These are phyloP conservation scores for Penicillium expansum DNA, from an alignment of 2,329 filamentous ascomycete genomes.

Conservation along the genomic window DNA sequence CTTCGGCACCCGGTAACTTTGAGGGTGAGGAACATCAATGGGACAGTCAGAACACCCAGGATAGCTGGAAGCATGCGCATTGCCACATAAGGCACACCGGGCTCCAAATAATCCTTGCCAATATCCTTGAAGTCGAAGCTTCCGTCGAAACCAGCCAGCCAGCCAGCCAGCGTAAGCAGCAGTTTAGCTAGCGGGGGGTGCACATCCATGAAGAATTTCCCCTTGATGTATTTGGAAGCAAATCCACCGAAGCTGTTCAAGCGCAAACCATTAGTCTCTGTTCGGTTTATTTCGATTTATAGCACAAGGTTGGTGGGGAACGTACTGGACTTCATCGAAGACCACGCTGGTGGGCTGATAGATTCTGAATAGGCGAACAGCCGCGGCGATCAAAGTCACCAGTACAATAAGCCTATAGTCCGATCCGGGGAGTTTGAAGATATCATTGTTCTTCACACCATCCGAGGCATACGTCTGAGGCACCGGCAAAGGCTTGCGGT, in stretches of 20 bases:
- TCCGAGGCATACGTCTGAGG: slow-evolving; percentile 47
- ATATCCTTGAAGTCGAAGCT: slow-evolving; percentile 99
- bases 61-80: slow-evolving; percentile 94
- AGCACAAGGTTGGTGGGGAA: slow-evolving; percentile 27
- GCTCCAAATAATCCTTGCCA: slow-evolving; percentile 96
- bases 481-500: slow-evolving; percentile 33
- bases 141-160: slow-evolving; percentile 90
- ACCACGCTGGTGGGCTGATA: slow-evolving; percentile 95
- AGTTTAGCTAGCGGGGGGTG: slow-evolving; percentile 96
- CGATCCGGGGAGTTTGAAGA: slow-evolving; percentile 77
- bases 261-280: neutral
- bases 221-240: slow-evolving; percentile 98
- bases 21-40: slow-evolving; percentile 89
- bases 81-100: slow-evolving; percentile 90
- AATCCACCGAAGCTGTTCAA: slow-evolving; percentile 84
- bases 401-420: slow-evolving; percentile 77
- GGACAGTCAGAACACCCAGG: slow-evolving; percentile 81
- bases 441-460: slow-evolving; percentile 77
- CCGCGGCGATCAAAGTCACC: slow-evolving; percentile 71
- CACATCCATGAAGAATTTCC: slow-evolving; percentile 99
- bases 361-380: slow-evolving; percentile 89
- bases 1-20: slow-evolving; percentile 89
- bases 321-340: slow-evolving; percentile 98
- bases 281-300: slow-evolving; percentile 1
- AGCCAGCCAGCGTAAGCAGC: slow-evolving; percentile 91